phyloP scores from a whole-genome alignment of 2,329 filamentous ascomycete species.

The Pseudogymnoascus sp. region DNA sequence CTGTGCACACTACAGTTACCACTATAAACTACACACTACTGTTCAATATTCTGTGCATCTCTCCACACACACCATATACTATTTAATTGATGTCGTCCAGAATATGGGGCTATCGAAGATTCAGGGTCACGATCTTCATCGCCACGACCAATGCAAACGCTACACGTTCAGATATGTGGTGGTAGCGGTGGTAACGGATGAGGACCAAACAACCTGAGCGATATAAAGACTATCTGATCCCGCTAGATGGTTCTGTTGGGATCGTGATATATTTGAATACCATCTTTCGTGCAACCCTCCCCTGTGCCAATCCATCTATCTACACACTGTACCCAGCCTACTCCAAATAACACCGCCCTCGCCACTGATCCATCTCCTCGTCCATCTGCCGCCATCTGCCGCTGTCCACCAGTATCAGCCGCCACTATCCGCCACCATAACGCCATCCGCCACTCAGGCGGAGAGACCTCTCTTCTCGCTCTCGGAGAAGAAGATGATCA shows the following conservation, averaged over 20 bases:
- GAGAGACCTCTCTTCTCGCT: slow-evolving; percentile 83
- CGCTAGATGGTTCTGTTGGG: neutral
- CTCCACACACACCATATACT: neutral
- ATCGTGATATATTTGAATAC: neutral
- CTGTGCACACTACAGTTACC: neutral
- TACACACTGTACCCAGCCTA: neutral
- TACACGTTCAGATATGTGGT: neutral
- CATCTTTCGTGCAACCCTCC: neutral
- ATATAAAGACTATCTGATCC: neutral
- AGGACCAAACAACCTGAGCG: too few species aligned
- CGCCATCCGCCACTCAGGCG: slow-evolving; percentile 26
- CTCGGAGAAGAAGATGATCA: slow-evolving; percentile 97
- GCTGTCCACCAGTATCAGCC: neutral
- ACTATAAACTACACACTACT: neutral
- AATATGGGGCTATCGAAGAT: neutral
- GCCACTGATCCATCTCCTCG: neutral
- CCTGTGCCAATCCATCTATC: neutral
- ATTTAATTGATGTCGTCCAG: neutral
- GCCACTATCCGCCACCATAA: neutral
- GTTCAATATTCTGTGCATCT: neutral
- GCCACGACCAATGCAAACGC: neutral
- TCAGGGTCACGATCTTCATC: neutral
- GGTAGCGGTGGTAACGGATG: neutral
- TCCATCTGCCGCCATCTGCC: neutral
- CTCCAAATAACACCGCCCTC: neutral